Percentiles rank a stretch among this genome's conserved stretches.
Conservation (phyloP, 2,329 filamentous ascomycete genomes). For the Pseudocercospora eumusae region DNA sequence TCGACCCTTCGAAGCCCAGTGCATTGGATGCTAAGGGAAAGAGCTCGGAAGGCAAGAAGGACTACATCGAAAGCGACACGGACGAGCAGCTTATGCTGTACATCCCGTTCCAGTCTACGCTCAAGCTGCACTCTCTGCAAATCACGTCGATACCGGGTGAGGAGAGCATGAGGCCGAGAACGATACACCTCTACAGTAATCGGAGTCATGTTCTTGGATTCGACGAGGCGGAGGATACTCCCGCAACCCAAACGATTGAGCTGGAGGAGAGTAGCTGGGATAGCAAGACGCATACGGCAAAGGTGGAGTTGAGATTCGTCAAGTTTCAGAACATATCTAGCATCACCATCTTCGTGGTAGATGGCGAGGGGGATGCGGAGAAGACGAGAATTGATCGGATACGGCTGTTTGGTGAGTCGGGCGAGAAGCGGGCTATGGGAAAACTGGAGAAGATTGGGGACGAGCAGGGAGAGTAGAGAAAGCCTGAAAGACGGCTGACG, state of each 20-base stretch:
- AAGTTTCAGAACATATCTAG: conserved; percentile 95
- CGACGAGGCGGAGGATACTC: conserved; percentile 85
- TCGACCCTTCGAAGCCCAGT: conserved; percentile 67
- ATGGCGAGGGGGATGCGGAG: conserved; percentile 77
- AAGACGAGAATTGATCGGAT: conserved; percentile 81
- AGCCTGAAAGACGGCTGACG: no score
- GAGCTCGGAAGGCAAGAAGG: conserved; percentile 56
- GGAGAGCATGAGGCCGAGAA: conserved; percentile 75
- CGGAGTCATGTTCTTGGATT: conserved; percentile 88
- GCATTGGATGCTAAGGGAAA: conserved; percentile 60
- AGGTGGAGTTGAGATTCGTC: conserved; percentile 75
- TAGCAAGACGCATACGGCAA: conserved; percentile 52
- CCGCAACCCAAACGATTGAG: conserved; percentile 76
- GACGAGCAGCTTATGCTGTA: conserved; percentile 96
- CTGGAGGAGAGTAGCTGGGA: conserved; percentile 76
- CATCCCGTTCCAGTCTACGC: conserved; percentile 79
- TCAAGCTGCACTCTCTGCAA: conserved; percentile 86
- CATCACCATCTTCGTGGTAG: conserved; percentile 82
- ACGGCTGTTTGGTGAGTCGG: conserved; percentile 80
- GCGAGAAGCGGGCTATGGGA: conserved; percentile 89
- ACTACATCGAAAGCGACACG: conserved; percentile 95
- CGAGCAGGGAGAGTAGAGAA: conserved; percentile 48
- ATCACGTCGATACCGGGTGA: conserved; percentile 85
- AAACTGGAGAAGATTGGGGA: conserved; percentile 94
- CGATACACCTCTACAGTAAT: conserved; percentile 85